Evolutionary conservation across 495 filamentous ascomycete genomes (phyloP).

Genomic region (Rusavskia elegans): DNA sequence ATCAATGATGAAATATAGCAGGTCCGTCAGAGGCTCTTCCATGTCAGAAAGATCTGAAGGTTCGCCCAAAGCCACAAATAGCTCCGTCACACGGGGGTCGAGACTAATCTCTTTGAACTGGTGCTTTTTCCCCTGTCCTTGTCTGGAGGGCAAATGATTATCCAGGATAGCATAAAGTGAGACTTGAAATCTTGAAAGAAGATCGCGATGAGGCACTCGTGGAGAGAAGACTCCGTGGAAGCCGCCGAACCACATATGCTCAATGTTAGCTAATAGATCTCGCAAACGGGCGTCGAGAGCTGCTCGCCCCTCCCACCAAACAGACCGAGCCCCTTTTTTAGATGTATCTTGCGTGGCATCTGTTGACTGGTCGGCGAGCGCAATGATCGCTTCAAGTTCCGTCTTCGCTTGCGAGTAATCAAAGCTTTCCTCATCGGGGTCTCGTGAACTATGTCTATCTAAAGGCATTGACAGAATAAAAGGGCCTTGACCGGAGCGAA

Average conservation of each 20-base stretch:
- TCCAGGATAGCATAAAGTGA: slow-evolving; percentile 71
- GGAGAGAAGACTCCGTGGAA: slow-evolving; percentile 84
- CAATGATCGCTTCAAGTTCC: slow-evolving; percentile 72
- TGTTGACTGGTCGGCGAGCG: slow-evolving; percentile 60
- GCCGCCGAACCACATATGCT: slow-evolving; percentile 86
- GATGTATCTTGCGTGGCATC: slow-evolving; percentile 51
- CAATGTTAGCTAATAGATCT: slow-evolving; percentile 68
- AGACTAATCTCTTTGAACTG: slow-evolving; percentile 21
- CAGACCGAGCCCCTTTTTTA: slow-evolving; percentile 44
- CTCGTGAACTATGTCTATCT: slow-evolving; percentile 62
- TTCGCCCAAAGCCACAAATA: slow-evolving; percentile 76
- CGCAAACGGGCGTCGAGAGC: slow-evolving; percentile 60
- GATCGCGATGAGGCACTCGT: slow-evolving; percentile 37
- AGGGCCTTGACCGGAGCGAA: slow-evolving; percentile 55
- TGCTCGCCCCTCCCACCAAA: slow-evolving; percentile 82
- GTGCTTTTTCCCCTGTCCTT: slow-evolving; percentile 34
- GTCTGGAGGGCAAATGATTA: slow-evolving; percentile 80
- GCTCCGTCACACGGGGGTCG: slow-evolving; percentile 47
- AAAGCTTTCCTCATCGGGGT: slow-evolving; percentile 65
- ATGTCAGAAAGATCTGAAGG: slow-evolving; percentile 53
- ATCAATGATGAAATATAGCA: slow-evolving; percentile 92
- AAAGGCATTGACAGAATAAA: slow-evolving; percentile 78
- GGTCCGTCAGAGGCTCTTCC: slow-evolving; percentile 72
- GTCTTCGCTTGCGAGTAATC: slow-evolving; percentile 59
- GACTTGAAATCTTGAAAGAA: slow-evolving; percentile 55